These are phyloP conservation scores for Xerocomellus amylosporus DNA, from an alignment of 768 basidiomycete species.

Conservation along the genomic window DNA sequence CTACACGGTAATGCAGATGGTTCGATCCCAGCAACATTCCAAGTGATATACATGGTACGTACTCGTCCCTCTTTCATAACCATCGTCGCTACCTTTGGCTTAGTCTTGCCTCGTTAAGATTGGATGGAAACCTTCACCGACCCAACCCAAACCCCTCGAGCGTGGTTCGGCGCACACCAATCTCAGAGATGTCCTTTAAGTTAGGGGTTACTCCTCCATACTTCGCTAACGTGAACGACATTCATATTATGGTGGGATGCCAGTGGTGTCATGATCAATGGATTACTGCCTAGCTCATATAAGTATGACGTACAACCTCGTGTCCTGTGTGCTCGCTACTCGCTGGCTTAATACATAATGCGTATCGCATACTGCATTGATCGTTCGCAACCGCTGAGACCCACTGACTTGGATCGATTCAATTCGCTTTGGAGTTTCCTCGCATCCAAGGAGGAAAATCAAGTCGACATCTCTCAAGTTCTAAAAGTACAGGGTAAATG, in stretches of 20 bases:
- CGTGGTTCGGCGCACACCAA: conserved; percentile 60
- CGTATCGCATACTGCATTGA: neutral
- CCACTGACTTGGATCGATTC: neutral
- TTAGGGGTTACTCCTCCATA: neutral
- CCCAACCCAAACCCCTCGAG: conserved; percentile 63
- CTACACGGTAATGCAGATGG: conserved; percentile 84
- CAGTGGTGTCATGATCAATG: neutral
- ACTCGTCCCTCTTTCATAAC: neutral
- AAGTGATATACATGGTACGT: conserved; percentile 88
- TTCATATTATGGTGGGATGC: neutral
- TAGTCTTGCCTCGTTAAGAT: conserved; percentile 45
- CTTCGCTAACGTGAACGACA: neutral
- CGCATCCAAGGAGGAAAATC: neutral
- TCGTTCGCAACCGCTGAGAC: neutral
- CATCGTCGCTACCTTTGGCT: neutral
- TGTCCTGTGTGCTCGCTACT: neutral
- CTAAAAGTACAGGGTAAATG: conserved; percentile 1
- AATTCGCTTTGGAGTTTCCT: neutral
- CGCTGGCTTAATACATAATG: neutral
- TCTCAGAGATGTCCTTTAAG: conserved; percentile 57
- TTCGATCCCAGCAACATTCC: conserved; percentile 90
- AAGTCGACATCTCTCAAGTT: neutral
- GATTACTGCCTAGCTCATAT: neutral
- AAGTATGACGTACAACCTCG: neutral
- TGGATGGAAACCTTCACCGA: conserved; percentile 76